phyloP scores from a whole-genome alignment of 2,329 filamentous ascomycete species.

The Fusarium nematophilum region DNA sequence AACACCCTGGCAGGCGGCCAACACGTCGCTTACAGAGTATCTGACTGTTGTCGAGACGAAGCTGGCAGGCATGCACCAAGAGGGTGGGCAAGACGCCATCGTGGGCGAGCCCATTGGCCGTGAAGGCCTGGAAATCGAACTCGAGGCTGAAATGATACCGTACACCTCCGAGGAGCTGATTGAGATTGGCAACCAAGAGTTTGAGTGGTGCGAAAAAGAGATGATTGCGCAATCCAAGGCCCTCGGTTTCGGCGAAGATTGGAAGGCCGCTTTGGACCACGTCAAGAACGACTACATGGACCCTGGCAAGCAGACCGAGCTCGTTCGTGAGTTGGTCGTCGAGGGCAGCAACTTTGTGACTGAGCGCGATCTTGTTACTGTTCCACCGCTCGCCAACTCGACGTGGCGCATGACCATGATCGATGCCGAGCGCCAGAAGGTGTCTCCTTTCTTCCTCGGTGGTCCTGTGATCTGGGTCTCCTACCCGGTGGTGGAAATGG shows the following conservation, averaged over 20 bases:
- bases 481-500: slow-evolving; percentile 24
- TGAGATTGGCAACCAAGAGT: slow-evolving; percentile 29
- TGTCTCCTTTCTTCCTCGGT: slow-evolving; percentile 24
- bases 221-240: slow-evolving; percentile 31
- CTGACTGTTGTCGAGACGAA: slow-evolving; percentile 19
- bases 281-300: slow-evolving; percentile 35
- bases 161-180: slow-evolving; percentile 28
- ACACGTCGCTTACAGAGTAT: not conserved
- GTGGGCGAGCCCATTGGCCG: slow-evolving; percentile 28
- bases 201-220: slow-evolving; percentile 31
- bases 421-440: slow-evolving; percentile 25
- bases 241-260: slow-evolving; percentile 24
- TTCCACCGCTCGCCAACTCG: slow-evolving; percentile 21
- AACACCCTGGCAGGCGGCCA: slow-evolving; percentile 23
- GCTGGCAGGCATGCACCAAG: slow-evolving; percentile 18
- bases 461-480: slow-evolving; percentile 26
- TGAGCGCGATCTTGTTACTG: slow-evolving; percentile 26
- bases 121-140: slow-evolving; percentile 21
- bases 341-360: slow-evolving; percentile 31
- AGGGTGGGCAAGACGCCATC: slow-evolving; percentile 12
- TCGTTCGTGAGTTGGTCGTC: slow-evolving; percentile 23
- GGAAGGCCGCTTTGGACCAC: slow-evolving; percentile 27
- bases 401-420: slow-evolving; percentile 36
- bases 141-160: slow-evolving; percentile 31
- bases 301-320: slow-evolving; percentile 24